Evolutionary conservation across 129 eudicot species (phyloP), one percentile per base, ranked within the genome.

Genomic region (Rutidosis leptorrhynchoides): DNA sequence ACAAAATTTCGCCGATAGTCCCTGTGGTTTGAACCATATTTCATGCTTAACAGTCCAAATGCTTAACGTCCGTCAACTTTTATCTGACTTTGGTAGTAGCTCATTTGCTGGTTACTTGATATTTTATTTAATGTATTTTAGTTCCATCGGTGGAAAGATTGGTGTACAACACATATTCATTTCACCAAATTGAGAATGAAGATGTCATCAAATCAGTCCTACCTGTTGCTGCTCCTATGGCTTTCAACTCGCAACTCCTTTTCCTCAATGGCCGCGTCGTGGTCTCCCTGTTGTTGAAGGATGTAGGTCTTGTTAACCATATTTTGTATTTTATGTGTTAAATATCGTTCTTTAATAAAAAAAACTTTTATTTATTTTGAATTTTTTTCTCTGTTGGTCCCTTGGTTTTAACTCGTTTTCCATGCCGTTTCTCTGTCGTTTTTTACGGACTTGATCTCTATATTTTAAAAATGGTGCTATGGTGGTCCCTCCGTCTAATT

Each of bases 151-250:
- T 88, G 29, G 98, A 88, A 80, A 88, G 83, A 75, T 70, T 93
- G 40, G 95, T 86, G 57, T 88, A 93, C 87, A 93, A 96, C 81
- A 93, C 98, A 58, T 93, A 96, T 71, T 93, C 98, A 2, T 63
- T 89, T 19, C 83, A 93, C 74, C 96, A 89, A 67, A 80, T 81
- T 26, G 98, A 93, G 81, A 93, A 93, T 75, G 98, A 93, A 82
- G 98, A 93, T 58, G 98, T 93, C 24, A 64, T 93, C 54, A 77
- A 75, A 49, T 93, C 96, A 45, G 86, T 86, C 19, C 62, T 83
- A 40, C 92, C 82, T 28, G 55, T 86, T 58, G 98, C 98, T 57
- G 65, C 58, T 81, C 95, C 61, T 51, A 24, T 19, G 98, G 95
- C 25, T 93, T 93, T 74, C 80, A 86, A 57, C 82, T 93, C 35